Percentiles rank a stretch among this genome's conserved stretches.
phyloP scores from a whole-genome alignment of 2,329 filamentous ascomycete species.

The Diaporthe amygdali region DNA sequence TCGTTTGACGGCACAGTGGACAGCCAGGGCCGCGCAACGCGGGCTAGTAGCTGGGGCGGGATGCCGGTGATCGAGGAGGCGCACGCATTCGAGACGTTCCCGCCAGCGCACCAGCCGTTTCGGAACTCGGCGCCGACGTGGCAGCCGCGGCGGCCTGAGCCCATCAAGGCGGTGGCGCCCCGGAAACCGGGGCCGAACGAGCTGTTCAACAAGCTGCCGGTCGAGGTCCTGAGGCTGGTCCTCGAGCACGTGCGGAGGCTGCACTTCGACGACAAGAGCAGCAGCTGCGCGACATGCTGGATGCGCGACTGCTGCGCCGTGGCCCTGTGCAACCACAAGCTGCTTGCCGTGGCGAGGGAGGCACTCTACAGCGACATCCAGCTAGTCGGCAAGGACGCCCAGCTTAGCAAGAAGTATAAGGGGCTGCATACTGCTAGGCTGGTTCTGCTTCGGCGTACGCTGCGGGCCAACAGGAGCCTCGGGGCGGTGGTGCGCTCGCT shows the following conservation, averaged over 20 bases:
- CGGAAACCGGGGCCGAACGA: constrained; percentile 50
- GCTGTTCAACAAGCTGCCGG: constrained; percentile 59
- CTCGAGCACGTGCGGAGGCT: constrained; percentile 56
- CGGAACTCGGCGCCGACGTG: background rate
- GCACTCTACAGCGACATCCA: constrained; percentile 65
- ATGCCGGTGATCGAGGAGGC: constrained; percentile 33
- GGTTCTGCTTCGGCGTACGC: constrained; percentile 61
- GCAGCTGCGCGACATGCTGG: constrained; percentile 68
- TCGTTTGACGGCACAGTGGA: constrained; percentile 39
- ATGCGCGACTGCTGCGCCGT: constrained; percentile 64
- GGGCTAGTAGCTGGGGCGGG: constrained; percentile 33
- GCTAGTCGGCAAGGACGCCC: constrained; percentile 62
- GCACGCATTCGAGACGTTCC: background rate
- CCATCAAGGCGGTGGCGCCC: constrained; percentile 33
- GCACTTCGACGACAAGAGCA: constrained; percentile 53
- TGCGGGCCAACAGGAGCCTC: constrained; percentile 57
- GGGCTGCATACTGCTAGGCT: constrained; percentile 57
- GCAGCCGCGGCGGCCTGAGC: constrained; percentile 17
- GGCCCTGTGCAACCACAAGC: constrained; percentile 55
- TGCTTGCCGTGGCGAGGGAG: constrained; percentile 54
- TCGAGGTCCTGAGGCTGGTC: constrained; percentile 64
- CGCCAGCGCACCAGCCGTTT: background rate
- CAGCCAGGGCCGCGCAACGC: constrained; percentile 29
- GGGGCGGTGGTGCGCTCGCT: constrained; percentile 61
- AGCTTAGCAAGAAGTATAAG: constrained; percentile 64